phyloP scores from a whole-genome alignment of 805 yeast genomes.

The Nakazawaea populi region DNA sequence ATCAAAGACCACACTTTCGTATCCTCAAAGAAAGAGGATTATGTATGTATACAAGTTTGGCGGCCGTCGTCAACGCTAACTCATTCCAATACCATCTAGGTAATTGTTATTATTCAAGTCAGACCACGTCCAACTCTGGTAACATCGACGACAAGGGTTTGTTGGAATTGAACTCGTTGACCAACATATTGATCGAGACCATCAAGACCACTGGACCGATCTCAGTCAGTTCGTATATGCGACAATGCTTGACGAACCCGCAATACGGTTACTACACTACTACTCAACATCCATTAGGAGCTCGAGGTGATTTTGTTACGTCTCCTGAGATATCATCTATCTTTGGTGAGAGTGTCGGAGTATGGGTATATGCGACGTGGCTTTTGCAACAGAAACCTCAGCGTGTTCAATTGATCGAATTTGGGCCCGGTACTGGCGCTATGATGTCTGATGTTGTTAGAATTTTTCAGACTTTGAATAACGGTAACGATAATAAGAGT shows the following conservation, averaged over 20 bases:
- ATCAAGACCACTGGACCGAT: constrained; percentile 73
- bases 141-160: not conserved
- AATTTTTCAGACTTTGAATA: constrained; percentile 35
- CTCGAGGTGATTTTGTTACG: constrained; percentile 70
- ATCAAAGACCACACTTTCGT: not conserved
- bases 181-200: constrained; percentile 34
- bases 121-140: no score
- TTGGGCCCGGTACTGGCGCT: constrained; percentile 86
- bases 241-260: constrained; percentile 77
- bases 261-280: constrained; percentile 75
- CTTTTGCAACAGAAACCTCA: constrained; percentile 45
- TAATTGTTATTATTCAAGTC: no score
- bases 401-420: constrained; percentile 56
- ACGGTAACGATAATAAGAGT: not conserved
- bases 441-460: constrained; percentile 59
- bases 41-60: not conserved
- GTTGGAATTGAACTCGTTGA: constrained; percentile 9
- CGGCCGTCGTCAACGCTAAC: no score
- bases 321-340: constrained; percentile 85
- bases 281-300: constrained; percentile 51
- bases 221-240: constrained; percentile 67
- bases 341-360: constrained; percentile 80
- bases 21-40: not conserved
- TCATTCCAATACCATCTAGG: no score
- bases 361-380: constrained; percentile 64